Conservation (phyloP, 768 basidiomycete species). For the Lactifluus subvellereus region DNA sequence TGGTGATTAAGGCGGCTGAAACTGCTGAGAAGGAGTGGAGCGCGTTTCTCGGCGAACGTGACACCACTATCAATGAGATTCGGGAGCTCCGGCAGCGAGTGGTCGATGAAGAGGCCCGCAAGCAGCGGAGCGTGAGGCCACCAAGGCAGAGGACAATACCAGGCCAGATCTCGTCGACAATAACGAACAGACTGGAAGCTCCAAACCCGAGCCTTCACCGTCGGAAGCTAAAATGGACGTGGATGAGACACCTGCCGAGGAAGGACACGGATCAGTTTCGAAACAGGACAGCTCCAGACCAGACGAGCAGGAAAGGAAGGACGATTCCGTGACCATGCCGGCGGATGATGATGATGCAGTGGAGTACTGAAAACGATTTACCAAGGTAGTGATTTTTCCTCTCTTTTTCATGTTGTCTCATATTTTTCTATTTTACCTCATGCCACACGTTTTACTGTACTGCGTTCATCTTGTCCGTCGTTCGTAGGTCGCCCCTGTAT, state of each 20-base stretch:
- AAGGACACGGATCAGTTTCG: constrained; percentile 8
- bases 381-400: constrained; percentile 18
- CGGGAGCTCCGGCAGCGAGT: constrained; percentile 55
- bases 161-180: constrained; percentile 9
- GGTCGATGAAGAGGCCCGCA: constrained; percentile 56
- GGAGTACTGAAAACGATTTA: constrained; percentile 47
- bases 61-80: constrained; percentile 55
- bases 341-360: constrained; percentile 79
- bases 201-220: constrained; percentile 10
- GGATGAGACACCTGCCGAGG: constrained; percentile 9
- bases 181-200: constrained; percentile 1
- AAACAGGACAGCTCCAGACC: constrained; percentile 14
- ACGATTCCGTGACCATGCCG: constrained; percentile 40
- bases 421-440: constrained; percentile 13
- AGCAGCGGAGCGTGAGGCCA: constrained; percentile 38
- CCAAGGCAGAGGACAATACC: constrained; percentile 31
- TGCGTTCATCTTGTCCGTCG: constrained; percentile 14
- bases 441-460: constrained; percentile 6
- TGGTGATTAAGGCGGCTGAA: constrained; percentile 44
- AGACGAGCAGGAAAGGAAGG: constrained; percentile 23
- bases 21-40: constrained; percentile 66
- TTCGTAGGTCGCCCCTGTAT: constrained; percentile 21
- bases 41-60: constrained; percentile 55
- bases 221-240: constrained; percentile 25
- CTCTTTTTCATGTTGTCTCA: constrained; percentile 12